Percentiles rank a stretch among this genome's conserved stretches.
Conservation (phyloP, 495 filamentous ascomycete genomes). For the Tricharina praecox region DNA sequence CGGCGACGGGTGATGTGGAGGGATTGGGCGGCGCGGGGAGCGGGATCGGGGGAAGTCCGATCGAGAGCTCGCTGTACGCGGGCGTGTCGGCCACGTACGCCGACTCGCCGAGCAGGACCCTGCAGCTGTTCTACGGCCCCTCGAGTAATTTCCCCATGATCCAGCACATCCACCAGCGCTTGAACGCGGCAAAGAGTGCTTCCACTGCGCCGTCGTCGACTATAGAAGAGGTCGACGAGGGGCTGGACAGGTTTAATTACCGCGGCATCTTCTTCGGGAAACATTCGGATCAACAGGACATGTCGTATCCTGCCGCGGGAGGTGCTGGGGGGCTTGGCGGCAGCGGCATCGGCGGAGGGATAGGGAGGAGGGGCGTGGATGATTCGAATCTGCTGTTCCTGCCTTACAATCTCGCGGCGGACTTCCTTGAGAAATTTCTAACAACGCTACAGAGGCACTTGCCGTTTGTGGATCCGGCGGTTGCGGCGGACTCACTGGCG, state of each 20-base stretch:
- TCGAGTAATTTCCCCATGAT: slow-evolving; percentile 4
- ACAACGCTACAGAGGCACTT: slow-evolving; percentile 6
- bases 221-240: slow-evolving; percentile 1
- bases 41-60: no score
- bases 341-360: no score
- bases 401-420: neutral
- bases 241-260: slow-evolving; percentile 4
- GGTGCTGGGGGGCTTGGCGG: neutral
- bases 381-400: slow-evolving; percentile 3
- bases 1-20: no score
- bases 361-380: no score
- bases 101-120: slow-evolving; percentile 1
- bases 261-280: slow-evolving; percentile 1
- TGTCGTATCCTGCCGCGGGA: neutral
- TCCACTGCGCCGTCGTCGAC: neutral
- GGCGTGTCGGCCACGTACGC: slow-evolving; percentile 2
- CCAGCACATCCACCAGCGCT: slow-evolving; percentile 1
- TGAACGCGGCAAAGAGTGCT: neutral
- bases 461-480: neutral
- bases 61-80: slow-evolving; percentile 2
- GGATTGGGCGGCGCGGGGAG: no score
- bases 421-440: neutral
- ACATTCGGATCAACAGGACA: slow-evolving; percentile 3
- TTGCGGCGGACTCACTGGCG: neutral
- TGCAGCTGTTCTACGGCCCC: slow-evolving; percentile 6